Base-by-base conservation (phyloP, 2,329 filamentous ascomycete species). In the Phoma sp. region DNA sequence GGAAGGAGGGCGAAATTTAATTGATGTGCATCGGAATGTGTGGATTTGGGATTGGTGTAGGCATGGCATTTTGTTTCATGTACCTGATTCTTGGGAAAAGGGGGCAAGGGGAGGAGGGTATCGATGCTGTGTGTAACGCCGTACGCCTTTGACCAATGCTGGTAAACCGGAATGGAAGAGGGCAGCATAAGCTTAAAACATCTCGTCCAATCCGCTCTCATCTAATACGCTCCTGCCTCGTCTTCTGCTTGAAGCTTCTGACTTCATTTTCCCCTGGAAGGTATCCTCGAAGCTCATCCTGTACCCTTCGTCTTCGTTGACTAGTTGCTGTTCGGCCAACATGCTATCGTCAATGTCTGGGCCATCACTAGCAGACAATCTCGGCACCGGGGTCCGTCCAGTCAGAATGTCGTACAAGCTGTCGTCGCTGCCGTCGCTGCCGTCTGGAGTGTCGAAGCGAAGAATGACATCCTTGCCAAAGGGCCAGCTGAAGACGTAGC, bases 361-460 rank as follows among this genome's bases (percentile, higher is more conserved):
- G n/a, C 49, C 57, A 8, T 48, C 48, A 23, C 50, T 55, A 9
- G 66, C 58, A 18, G 58, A 52, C 22, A 69, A 36, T 10, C 64
- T 68, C 10, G 75, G 76, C 35, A 77, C 61, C 1, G 77, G 75
- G 40, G 74, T 80, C n/a, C 76, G 64, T 0, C 79, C 79, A 1
- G 78, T 79, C 10, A 82, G 62, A 5, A 81, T 77, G 23, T 81
- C 78, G 44, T 77, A 78, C 23, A 82, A 58, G 37, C 77, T 80
- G 57, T 82, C 79, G 25, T 81, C 78, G 47, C 74, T 77, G 4
- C 70, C 71, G 5, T 77, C 73, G 27, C 68, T 74, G 22, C 47
- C 57, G 9, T 74, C 67, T 4, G 64, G 60, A 0, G 48, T 61
- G 7, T 69, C 66, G 51, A 73, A 72, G 3, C 62, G 58, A 4